A percentile compares a stretch with the other conserved stretches of the same genome.
phyloP scores from a whole-genome alignment of 2,329 filamentous ascomycete species.

The Rosellinia necatrix region DNA sequence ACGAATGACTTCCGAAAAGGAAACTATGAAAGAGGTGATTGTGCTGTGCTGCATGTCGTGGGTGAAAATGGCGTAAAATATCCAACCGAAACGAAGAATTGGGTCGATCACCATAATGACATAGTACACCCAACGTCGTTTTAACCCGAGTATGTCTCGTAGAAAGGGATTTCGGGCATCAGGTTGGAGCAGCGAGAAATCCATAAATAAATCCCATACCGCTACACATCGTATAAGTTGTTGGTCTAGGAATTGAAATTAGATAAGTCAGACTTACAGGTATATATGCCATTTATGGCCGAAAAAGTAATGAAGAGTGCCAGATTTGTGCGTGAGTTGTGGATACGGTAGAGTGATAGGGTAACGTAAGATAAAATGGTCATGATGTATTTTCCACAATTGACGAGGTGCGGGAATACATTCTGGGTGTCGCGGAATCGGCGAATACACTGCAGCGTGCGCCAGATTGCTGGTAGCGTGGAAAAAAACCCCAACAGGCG shows the following conservation, averaged over 20 bases:
- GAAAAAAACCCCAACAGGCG: slow-evolving; percentile 84
- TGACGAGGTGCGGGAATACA: slow-evolving; percentile 88
- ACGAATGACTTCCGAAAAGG: slow-evolving; percentile 78
- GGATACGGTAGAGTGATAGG: slow-evolving; percentile 82
- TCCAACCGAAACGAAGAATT: slow-evolving; percentile 88
- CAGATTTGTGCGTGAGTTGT: slow-evolving; percentile 59
- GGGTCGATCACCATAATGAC: slow-evolving; percentile 81
- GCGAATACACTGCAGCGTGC: slow-evolving; percentile 85
- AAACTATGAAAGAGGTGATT: slow-evolving; percentile 77
- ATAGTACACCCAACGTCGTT: slow-evolving; percentile 83
- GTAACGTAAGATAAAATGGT: slow-evolving; percentile 80
- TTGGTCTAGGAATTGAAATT: not conserved
- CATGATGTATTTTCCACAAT: slow-evolving; percentile 87
- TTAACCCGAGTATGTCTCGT: slow-evolving; percentile 79
- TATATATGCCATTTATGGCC: slow-evolving; percentile 81
- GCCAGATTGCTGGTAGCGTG: slow-evolving; percentile 84
- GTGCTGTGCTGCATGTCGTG: slow-evolving; percentile 82
- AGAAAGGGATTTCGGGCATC: slow-evolving; percentile 70
- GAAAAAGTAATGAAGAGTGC: slow-evolving; percentile 81
- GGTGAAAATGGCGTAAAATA: slow-evolving; percentile 87
- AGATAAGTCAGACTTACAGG: slow-evolving; percentile 56
- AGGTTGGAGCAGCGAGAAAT: slow-evolving; percentile 88
- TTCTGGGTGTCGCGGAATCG: slow-evolving; percentile 88
- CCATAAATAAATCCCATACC: slow-evolving; percentile 95
- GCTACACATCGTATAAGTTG: slow-evolving; percentile 47